Conservation (phyloP, 495 filamentous ascomycete species). For the Hamigera avellanea region DNA sequence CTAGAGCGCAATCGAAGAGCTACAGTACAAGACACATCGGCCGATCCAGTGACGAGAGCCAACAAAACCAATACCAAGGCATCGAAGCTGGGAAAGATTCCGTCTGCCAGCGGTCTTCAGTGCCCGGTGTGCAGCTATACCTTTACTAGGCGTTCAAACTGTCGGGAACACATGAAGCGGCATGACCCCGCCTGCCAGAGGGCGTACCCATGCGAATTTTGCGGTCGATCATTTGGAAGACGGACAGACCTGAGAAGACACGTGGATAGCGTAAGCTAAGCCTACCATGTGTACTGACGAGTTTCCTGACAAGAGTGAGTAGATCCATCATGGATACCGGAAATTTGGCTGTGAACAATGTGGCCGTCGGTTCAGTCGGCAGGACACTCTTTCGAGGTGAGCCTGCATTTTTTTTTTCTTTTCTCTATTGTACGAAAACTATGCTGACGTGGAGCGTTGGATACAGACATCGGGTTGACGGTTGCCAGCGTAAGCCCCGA, state of each 20-base stretch:
- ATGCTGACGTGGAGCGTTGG: background rate
- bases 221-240: slow-evolving; percentile 32
- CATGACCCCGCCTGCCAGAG: slow-evolving; percentile 69
- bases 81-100: slow-evolving; percentile 33
- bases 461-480: slow-evolving; percentile 10
- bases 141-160: slow-evolving; percentile 85
- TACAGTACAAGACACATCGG: slow-evolving; percentile 6
- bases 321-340: slow-evolving; percentile 64
- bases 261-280: slow-evolving; percentile 58
- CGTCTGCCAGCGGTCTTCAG: slow-evolving; percentile 40
- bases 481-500: slow-evolving; percentile 3
- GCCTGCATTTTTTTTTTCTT: slow-evolving; percentile 6
- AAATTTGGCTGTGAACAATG: slow-evolving; percentile 64
- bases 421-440: background rate
- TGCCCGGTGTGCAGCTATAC: slow-evolving; percentile 69
- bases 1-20: slow-evolving; percentile 1
- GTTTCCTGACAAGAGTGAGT: slow-evolving; percentile 7
- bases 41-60: slow-evolving; percentile 6
- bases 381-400: slow-evolving; percentile 74
- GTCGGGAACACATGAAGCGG: slow-evolving; percentile 79
- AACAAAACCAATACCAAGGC: slow-evolving; percentile 4
- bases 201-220: slow-evolving; percentile 58
- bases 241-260: slow-evolving; percentile 81
- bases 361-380: slow-evolving; percentile 62
- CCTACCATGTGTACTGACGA: background rate